These are phyloP conservation scores for Albizia julibrissin DNA, from an alignment of 306 rosid species.

Conservation along the genomic window DNA sequence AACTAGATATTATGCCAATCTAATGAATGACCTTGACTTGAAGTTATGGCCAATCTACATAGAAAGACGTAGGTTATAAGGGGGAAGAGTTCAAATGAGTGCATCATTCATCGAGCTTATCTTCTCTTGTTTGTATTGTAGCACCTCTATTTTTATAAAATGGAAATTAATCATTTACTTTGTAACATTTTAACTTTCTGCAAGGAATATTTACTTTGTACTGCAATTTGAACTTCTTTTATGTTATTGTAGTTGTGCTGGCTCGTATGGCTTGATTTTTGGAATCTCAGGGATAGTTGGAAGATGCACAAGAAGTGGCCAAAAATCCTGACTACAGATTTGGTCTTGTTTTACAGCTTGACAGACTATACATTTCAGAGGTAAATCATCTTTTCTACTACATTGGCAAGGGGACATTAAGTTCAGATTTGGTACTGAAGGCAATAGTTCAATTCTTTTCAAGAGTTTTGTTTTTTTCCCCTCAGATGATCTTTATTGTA, in stretches of 20 bases:
- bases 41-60: not conserved
- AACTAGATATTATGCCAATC: not conserved
- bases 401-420: not conserved
- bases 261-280: constrained; percentile 64
- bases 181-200: not conserved
- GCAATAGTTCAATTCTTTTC: constrained; percentile 2
- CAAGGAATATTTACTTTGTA: not conserved
- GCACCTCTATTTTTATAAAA: not conserved
- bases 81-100: not conserved
- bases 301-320: constrained; percentile 71
- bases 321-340: constrained; percentile 67
- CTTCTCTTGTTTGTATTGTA: constrained; percentile 10
- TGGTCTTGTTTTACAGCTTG: constrained; percentile 68
- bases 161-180: not conserved
- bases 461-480: constrained; percentile 10
- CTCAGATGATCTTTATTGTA: not conserved
- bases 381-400: constrained; percentile 33
- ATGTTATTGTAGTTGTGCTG: not conserved
- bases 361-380: constrained; percentile 61
- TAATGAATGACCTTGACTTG: not conserved
- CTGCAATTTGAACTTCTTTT: not conserved
- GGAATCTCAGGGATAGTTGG: constrained; percentile 71
- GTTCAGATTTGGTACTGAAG: not conserved
- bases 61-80: not conserved
- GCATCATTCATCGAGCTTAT: not conserved